phyloP scores from a whole-genome alignment of 2,329 filamentous ascomycete genomes.

The Fusarium humuli region DNA sequence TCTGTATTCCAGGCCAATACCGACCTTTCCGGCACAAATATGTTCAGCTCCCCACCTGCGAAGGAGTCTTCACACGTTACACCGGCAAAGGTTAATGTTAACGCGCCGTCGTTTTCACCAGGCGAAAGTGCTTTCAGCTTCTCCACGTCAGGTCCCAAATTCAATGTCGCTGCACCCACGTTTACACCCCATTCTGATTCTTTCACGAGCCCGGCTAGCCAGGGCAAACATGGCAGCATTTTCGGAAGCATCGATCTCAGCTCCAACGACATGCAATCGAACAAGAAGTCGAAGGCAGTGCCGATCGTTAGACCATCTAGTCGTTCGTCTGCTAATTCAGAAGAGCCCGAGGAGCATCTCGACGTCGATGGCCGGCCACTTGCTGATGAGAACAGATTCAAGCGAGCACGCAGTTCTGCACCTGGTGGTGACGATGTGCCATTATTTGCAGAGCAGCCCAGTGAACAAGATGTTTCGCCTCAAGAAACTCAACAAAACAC shows the following conservation, averaged over 20 bases:
- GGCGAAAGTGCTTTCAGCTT: constrained; percentile 74
- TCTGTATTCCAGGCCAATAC: constrained; percentile 57
- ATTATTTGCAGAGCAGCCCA: constrained; percentile 73
- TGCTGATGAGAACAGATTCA: constrained; percentile 75
- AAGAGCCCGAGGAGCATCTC: constrained; percentile 41
- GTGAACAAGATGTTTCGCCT: constrained; percentile 23
- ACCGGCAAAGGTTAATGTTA: constrained; percentile 71
- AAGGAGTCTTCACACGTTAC: constrained; percentile 33
- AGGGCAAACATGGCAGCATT: constrained; percentile 64
- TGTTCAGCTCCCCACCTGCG: constrained; percentile 37
- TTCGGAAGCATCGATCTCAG: constrained; percentile 77
- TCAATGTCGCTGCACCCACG: constrained; percentile 80
- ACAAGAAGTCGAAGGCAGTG: constrained; percentile 83
- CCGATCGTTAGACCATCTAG: constrained; percentile 79
- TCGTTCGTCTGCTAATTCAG: constrained; percentile 54
- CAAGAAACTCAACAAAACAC: constrained; percentile 31
- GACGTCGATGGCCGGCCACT: constrained; percentile 66
- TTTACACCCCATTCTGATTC: constrained; percentile 75
- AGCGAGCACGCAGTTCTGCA: constrained; percentile 75
- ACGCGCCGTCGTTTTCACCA: constrained; percentile 78
- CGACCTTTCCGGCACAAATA: constrained; percentile 22
- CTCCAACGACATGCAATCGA: constrained; percentile 71
- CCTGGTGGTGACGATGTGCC: constrained; percentile 79
- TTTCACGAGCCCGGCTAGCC: constrained; percentile 57
- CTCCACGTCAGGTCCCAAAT: constrained; percentile 72